Conservation (phyloP, 768 basidiomycete genomes). For the Rhodotorula kratochvilovae region DNA sequence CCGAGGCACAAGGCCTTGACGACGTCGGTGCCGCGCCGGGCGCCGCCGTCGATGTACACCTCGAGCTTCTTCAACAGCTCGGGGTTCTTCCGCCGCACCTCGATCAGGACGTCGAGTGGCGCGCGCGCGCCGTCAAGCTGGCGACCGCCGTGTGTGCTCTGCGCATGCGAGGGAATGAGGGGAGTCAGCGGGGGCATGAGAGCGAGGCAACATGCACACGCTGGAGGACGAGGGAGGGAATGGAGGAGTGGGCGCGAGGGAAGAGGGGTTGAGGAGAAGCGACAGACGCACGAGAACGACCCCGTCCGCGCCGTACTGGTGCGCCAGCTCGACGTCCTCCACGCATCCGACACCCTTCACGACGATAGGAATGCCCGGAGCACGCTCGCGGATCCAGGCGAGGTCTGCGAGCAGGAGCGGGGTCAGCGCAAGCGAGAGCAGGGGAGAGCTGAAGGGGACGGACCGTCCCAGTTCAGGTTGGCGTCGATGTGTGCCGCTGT, state of each 20-base stretch:
- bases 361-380: conserved; percentile 15
- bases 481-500: conserved; percentile 13
- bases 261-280: too few relatives aligned
- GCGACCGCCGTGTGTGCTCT: conserved; percentile 51
- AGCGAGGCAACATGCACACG: too few relatives aligned
- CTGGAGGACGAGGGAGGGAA: too few relatives aligned
- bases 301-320: conserved; percentile 18
- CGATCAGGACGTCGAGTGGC: conserved; percentile 58
- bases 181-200: background rate
- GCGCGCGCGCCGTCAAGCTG: conserved; percentile 79
- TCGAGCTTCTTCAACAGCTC: conserved; percentile 49
- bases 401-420: background rate
- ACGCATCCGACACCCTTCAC: conserved; percentile 26
- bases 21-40: conserved; percentile 54
- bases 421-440: background rate
- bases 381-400: conserved; percentile 17
- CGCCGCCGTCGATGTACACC: conserved; percentile 54
- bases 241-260: background rate
- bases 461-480: conserved; percentile 11
- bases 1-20: conserved; percentile 55
- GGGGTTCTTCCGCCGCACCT: conserved; percentile 48
- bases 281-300: conserved; percentile 16
- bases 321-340: conserved; percentile 28
- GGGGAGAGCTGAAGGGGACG: background rate
- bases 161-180: background rate